Evolutionary conservation across 768 basidiomycete genomes (phyloP).

Genomic region (Pleurotus sapidus): DNA sequence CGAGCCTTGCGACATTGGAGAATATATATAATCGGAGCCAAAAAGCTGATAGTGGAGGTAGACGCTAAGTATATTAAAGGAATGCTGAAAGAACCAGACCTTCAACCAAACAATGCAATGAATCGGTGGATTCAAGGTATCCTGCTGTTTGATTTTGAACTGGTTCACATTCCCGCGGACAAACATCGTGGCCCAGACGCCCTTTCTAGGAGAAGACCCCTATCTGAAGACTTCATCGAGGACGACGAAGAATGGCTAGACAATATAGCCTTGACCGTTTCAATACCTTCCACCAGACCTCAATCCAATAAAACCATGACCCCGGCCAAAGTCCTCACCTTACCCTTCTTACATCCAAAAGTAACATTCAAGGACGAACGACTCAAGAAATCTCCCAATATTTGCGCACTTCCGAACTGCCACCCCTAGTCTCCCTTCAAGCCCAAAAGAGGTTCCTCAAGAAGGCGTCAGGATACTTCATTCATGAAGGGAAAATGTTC

Average conservation of each 20-base stretch:
- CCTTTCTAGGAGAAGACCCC: slow-evolving; percentile 20
- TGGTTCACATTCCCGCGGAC: slow-evolving; percentile 28
- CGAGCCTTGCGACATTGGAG: slow-evolving; percentile 20
- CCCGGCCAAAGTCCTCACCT: background rate
- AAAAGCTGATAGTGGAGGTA: slow-evolving; percentile 24
- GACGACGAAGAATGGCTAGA: slow-evolving; percentile 22
- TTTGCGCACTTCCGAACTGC: slow-evolving; percentile 10
- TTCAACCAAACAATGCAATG: slow-evolving; percentile 24
- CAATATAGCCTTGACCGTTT: background rate
- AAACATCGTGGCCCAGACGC: slow-evolving; percentile 29
- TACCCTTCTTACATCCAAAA: background rate
- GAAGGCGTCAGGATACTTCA: slow-evolving; percentile 12
- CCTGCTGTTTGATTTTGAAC: slow-evolving; percentile 26
- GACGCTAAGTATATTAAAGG: slow-evolving; percentile 30
- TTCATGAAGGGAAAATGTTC: slow-evolving; percentile 11
- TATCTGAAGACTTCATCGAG: slow-evolving; percentile 15
- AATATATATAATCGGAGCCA: slow-evolving; percentile 16
- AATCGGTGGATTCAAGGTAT: slow-evolving; percentile 33
- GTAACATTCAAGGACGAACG: background rate
- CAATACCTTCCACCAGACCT: no score
- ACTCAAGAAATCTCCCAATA: slow-evolving; percentile 11
- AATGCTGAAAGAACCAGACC: slow-evolving; percentile 30
- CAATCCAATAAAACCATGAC: background rate
- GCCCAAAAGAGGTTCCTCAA: slow-evolving; percentile 8
- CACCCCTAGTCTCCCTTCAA: background rate